These are phyloP conservation scores for Chloranthus sessilifolius DNA, from an alignment of 164 flowering plant species.

Conservation along the genomic window DNA sequence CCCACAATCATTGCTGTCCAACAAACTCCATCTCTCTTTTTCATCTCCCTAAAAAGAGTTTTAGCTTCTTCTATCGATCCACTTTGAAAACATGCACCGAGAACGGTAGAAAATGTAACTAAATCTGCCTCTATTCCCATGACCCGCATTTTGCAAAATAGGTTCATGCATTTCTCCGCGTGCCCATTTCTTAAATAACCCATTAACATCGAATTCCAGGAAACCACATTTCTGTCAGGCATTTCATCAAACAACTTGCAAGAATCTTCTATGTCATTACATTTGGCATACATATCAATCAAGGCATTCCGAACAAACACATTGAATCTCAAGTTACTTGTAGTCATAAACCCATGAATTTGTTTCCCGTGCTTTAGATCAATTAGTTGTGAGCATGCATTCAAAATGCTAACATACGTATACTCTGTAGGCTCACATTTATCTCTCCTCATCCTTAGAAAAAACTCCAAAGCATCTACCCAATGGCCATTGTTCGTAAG, in stretches of 20 bases:
- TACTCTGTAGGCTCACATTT: constrained; percentile 32
- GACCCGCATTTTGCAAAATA: constrained; percentile 34
- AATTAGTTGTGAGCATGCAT: constrained; percentile 36
- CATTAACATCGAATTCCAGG: constrained; percentile 37
- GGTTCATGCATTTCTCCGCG: constrained; percentile 32
- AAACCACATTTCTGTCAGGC: constrained; percentile 28
- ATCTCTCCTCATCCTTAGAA: constrained; percentile 32
- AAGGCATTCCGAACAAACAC: constrained; percentile 44
- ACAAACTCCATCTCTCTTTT: constrained; percentile 36
- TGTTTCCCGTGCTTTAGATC: constrained; percentile 43
- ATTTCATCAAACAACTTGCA: constrained; percentile 38
- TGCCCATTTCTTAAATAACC: constrained; percentile 38
- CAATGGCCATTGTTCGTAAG: constrained; percentile 25
- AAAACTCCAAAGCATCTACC: constrained; percentile 23
- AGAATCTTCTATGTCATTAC: constrained; percentile 40
- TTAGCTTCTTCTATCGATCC: constrained; percentile 37
- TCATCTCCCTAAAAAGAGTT: constrained; percentile 25
- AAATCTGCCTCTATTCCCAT: constrained; percentile 37
- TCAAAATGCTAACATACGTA: constrained; percentile 38
- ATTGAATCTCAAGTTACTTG: constrained; percentile 21
- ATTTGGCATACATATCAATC: constrained; percentile 55
- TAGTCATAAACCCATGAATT: constrained; percentile 41
- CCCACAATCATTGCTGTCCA: constrained; percentile 64
- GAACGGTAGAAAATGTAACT: constrained; percentile 42
- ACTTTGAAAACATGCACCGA: constrained; percentile 32